Evolutionary conservation across 2,329 filamentous ascomycete species (phyloP).

Genomic region (Apiospora pterosperma): DNA sequence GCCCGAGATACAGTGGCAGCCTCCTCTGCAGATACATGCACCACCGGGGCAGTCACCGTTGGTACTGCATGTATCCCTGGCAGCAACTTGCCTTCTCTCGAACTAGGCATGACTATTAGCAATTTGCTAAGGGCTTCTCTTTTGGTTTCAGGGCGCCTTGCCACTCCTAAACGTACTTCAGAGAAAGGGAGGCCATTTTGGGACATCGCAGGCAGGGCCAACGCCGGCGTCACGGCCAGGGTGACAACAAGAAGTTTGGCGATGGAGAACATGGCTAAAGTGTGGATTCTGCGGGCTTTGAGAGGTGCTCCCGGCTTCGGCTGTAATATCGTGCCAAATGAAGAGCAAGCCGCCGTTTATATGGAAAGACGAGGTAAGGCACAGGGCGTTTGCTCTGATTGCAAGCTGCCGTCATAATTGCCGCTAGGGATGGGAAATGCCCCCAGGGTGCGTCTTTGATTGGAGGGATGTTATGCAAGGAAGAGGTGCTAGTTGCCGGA

Average conservation of each 20-base stretch:
- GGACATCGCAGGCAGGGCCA: background rate
- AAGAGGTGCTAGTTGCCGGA: background rate
- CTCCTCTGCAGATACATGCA: background rate
- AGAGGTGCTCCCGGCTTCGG: too few relatives aligned
- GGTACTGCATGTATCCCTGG: background rate
- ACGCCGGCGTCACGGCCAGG: background rate
- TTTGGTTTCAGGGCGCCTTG: background rate
- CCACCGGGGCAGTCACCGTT: background rate
- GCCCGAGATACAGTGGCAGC: background rate
- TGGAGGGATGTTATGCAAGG: background rate
- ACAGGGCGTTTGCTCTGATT: background rate
- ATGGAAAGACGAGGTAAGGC: background rate
- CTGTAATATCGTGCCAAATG: background rate
- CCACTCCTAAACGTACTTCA: background rate
- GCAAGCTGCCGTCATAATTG: background rate
- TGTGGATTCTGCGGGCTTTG: background rate
- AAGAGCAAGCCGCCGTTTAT: background rate
- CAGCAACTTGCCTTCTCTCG: background rate
- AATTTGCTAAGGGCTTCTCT: background rate
- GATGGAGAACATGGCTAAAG: background rate
- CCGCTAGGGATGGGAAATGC: background rate
- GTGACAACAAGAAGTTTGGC: background rate
- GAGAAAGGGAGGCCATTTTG: background rate
- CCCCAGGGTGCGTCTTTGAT: background rate
- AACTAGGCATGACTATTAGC: background rate